These are phyloP conservation scores for Zizania palustris DNA, from an alignment of 202 grass and related monocot species.

Conservation along the genomic window DNA sequence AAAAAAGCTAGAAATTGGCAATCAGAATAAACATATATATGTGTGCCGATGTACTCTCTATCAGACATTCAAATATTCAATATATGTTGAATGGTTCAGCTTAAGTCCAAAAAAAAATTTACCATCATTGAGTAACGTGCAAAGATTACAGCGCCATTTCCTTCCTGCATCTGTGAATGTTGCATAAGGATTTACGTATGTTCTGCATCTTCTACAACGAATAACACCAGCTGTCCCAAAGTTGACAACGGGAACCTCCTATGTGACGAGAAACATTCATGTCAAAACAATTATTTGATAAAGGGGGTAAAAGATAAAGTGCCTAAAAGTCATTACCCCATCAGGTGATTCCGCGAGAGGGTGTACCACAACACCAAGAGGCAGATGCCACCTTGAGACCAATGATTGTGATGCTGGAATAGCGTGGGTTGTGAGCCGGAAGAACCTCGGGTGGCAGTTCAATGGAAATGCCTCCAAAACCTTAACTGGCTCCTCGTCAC, in stretches of 20 bases:
- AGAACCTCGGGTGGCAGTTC: constrained; percentile 89
- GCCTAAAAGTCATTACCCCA: constrained; percentile 64
- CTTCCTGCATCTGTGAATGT: constrained; percentile 91
- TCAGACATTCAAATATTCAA: neutral
- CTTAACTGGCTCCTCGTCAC: constrained; percentile 73
- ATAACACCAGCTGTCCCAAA: constrained; percentile 82
- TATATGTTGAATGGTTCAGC: neutral
- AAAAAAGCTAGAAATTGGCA: neutral
- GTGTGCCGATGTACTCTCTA: neutral
- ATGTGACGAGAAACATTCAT: constrained; percentile 28
- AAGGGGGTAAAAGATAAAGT: neutral
- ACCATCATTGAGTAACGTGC: constrained; percentile 96
- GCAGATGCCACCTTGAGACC: constrained; percentile 94
- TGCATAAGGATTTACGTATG: constrained; percentile 91
- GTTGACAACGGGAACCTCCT: constrained; percentile 94
- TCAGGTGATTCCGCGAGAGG: constrained; percentile 91
- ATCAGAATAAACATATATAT: neutral
- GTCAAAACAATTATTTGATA: constrained; percentile 21
- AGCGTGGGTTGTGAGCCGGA: constrained; percentile 82
- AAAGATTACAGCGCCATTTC: constrained; percentile 99
- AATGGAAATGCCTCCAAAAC: constrained; percentile 62
- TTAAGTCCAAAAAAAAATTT: constrained; percentile 33
- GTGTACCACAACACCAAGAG: constrained; percentile 83
- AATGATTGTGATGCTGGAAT: constrained; percentile 90
- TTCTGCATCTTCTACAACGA: constrained; percentile 88